Evolutionary conservation across 768 basidiomycete genomes (phyloP), one percentile per base, ranked within the genome.

Genomic region (Xerocomus potaroensis): DNA sequence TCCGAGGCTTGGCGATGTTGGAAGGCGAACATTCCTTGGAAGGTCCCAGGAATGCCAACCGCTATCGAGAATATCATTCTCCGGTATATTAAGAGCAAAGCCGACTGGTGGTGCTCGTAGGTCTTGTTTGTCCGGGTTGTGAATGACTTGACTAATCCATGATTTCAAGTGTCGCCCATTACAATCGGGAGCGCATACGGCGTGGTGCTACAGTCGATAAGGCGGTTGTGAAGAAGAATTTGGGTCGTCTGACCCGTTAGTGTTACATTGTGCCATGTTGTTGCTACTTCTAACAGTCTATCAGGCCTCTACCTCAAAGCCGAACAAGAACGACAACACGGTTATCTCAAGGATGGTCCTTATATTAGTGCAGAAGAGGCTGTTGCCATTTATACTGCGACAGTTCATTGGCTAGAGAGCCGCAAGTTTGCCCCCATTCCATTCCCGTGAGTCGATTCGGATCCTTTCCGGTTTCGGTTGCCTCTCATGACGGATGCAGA

Each of bases 281-380:
- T 41, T 27, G 1, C 16, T n/a, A 14, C 30, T 18, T 24, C 45
- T 56, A 36, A 59, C 50, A n/a, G 36, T 14, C 5, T 14, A 40
- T 35, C 40, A 84, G 81, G 83, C 53, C 78, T 99, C 3, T 99
- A 97, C 67, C 76, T 98, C 58, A 99, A 99, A 72, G 95, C 96
- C 21, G 96, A 99, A 70, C 96, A 99, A 64, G 96, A 99, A 71
- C 77, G 96, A 51, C 96, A 98, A 66, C 95, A 99, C 59, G 94
- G 87, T 3, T 99, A 99, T 65, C 82, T 99, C 54, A 98, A 99
- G 73, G 96, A 99, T 67, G 96, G 96, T 41, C 96, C 96, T 6
- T 98, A 99, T 64, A 93, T 99, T 68, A 95, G 91, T 56, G 93
- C 95, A 11, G 96, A 98, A 66, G 96, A 98, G 63, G 96, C 95